Evolutionary conservation across 495 filamentous ascomycete species (phyloP).

Genomic region (Hapsidospora chrysogenum): DNA sequence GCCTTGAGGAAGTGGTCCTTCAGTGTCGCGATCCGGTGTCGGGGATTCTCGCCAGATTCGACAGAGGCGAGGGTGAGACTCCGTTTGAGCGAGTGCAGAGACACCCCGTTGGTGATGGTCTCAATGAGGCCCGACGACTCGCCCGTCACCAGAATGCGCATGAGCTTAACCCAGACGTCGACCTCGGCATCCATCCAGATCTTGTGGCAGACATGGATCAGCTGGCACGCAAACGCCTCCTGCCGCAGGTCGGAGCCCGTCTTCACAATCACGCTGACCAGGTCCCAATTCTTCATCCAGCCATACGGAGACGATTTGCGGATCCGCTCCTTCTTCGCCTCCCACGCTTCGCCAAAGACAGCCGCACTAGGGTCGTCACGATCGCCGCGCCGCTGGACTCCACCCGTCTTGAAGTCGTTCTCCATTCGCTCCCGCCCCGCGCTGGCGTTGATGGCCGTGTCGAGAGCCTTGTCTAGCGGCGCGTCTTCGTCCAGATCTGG

Average conservation of each 20-base stretch:
- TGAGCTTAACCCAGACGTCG: constrained; percentile 63
- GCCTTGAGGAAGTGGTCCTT: constrained; percentile 62
- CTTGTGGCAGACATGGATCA: constrained; percentile 57
- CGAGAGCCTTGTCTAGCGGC: constrained; percentile 20
- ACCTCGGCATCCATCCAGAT: constrained; percentile 57
- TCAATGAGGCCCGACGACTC: constrained; percentile 65
- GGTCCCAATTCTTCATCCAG: constrained; percentile 67
- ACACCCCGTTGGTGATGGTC: constrained; percentile 67
- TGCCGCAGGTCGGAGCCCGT: constrained; percentile 61
- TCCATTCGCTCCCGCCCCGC: constrained; percentile 65
- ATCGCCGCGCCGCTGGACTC: constrained; percentile 56
- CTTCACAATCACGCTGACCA: constrained; percentile 65
- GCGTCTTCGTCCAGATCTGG: constrained; percentile 25
- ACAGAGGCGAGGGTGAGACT: constrained; percentile 52
- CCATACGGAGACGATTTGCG: constrained; percentile 59
- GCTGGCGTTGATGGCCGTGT: constrained; percentile 35
- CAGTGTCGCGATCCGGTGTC: constrained; percentile 50
- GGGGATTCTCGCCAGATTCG: constrained; percentile 46
- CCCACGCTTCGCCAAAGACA: constrained; percentile 66
- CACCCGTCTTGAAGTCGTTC: constrained; percentile 64
- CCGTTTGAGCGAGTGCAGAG: constrained; percentile 58
- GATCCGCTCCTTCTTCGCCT: constrained; percentile 59
- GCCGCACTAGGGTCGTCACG: constrained; percentile 67
- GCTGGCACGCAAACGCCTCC: constrained; percentile 64
- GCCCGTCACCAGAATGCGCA: constrained; percentile 65